Percentiles rank a stretch among this genome's conserved stretches.
These are phyloP conservation scores for Nicotiana paniculata DNA, from an alignment of 257 asterid species.

Conservation along the genomic window DNA sequence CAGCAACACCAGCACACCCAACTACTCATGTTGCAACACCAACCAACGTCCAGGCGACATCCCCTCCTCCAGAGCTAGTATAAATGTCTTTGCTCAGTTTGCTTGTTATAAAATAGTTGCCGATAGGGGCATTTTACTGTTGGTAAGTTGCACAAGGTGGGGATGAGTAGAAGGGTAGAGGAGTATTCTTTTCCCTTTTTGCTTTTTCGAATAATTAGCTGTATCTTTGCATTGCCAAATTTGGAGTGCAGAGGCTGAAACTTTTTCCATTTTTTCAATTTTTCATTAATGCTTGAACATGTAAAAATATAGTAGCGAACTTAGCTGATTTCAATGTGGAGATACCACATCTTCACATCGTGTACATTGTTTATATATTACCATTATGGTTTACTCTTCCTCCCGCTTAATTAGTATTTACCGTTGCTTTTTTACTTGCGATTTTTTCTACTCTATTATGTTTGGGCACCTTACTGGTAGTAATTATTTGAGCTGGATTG, in stretches of 20 bases:
- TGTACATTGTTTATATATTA: background rate
- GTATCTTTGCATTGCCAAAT: background rate
- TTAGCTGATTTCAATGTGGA: background rate
- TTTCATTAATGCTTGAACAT: background rate
- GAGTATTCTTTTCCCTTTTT: background rate
- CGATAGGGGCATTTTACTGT: background rate
- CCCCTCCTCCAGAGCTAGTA: background rate
- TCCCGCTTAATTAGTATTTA: background rate
- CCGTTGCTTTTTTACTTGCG: background rate
- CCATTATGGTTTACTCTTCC: background rate
- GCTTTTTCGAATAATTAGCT: background rate
- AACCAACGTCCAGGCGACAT: background rate
- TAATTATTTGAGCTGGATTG: background rate
- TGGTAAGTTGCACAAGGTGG: background rate
- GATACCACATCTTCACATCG: background rate
- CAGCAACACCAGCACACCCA: conserved; percentile 1
- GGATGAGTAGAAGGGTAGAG: background rate
- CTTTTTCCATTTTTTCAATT: background rate
- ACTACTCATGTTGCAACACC: conserved; percentile 7
- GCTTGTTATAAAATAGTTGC: background rate
- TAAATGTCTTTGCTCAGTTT: conserved; percentile 2
- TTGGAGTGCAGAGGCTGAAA: conserved; percentile 6
- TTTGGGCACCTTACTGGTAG: background rate
- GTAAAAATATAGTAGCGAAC: background rate
- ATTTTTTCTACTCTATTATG: background rate